Percentiles rank a stretch among this genome's conserved stretches.
Conservation (phyloP, 768 basidiomycete genomes). For the Suillus ampliporus region DNA sequence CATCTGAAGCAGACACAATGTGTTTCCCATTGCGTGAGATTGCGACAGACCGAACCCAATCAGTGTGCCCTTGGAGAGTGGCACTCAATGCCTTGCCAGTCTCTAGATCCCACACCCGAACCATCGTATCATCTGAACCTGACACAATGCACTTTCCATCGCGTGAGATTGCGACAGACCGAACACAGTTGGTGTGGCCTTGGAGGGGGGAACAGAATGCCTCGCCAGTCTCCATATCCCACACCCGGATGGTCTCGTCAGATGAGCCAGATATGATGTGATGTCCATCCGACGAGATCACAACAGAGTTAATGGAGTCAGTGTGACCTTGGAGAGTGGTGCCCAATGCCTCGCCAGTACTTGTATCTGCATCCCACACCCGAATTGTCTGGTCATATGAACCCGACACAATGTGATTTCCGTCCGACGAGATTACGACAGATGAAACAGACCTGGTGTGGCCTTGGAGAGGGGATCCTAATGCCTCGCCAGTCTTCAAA, state of each 20-base stretch:
- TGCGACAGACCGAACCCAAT: too few species aligned
- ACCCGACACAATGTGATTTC: constrained; percentile 13
- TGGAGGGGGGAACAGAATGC: too few species aligned
- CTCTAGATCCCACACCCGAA: too few species aligned
- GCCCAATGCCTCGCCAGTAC: neutral
- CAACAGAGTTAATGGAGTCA: neutral
- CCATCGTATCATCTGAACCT: too few species aligned
- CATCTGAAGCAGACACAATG: too few species aligned
- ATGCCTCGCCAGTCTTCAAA: neutral
- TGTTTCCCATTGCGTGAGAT: too few species aligned
- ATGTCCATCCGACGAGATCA: constrained; percentile 6
- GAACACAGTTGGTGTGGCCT: too few species aligned
- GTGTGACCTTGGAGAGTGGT: neutral
- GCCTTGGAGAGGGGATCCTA: neutral
- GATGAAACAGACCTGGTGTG: constrained; percentile 1
- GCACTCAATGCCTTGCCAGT: too few species aligned
- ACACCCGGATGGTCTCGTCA: constrained; percentile 6
- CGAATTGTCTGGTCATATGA: constrained; percentile 15
- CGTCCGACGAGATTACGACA: constrained; percentile 13
- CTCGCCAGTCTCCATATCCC: neutral
- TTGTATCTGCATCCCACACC: constrained; percentile 18
- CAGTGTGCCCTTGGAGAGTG: too few species aligned
- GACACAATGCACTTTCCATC: too few species aligned
- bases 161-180: too few species aligned
- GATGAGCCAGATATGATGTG: neutral